phyloP scores from a whole-genome alignment of 768 basidiomycete species.

The Agaricus blazei region DNA sequence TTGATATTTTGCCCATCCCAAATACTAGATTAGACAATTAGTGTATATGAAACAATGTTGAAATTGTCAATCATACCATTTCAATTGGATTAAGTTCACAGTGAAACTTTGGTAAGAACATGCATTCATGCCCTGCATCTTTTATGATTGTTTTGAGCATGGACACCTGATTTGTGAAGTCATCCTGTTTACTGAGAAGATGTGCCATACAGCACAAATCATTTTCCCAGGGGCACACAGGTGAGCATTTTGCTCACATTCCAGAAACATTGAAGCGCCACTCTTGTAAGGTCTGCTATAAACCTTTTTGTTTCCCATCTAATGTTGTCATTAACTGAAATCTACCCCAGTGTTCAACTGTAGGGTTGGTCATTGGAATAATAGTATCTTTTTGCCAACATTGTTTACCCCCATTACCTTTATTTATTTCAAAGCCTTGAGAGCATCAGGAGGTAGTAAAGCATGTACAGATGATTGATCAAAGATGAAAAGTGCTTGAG shows the following conservation, averaged over 20 bases:
- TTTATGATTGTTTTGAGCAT: constrained; percentile 25
- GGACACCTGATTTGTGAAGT: constrained; percentile 29
- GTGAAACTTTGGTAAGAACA: constrained; percentile 10
- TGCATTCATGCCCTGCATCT: constrained; percentile 24
- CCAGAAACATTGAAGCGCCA: constrained; percentile 22
- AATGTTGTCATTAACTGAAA: constrained; percentile 29
- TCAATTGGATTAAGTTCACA: constrained; percentile 27
- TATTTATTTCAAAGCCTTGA: constrained; percentile 40
- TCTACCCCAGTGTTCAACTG: constrained; percentile 17
- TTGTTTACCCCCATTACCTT: constrained; percentile 33
- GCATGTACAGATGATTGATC: constrained; percentile 39
- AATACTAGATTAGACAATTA: too few relatives aligned
- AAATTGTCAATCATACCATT: constrained; percentile 20
- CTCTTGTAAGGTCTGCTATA: constrained; percentile 30
- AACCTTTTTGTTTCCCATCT: constrained; percentile 28
- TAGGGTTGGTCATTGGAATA: constrained; percentile 32
- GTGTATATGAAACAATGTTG: too few relatives aligned
- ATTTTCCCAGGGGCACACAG: constrained; percentile 6
- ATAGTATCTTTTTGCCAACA: constrained; percentile 26
- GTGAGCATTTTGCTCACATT: constrained; percentile 9
- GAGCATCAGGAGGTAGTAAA: constrained; percentile 29
- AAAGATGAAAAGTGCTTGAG: constrained; percentile 30
- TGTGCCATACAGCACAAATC: constrained; percentile 26
- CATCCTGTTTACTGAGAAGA: constrained; percentile 30
- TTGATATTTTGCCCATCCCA: too few relatives aligned